Evolutionary conservation across 352 stramenopile genomes (phyloP).

Genomic region (Phytophthora europaea): DNA sequence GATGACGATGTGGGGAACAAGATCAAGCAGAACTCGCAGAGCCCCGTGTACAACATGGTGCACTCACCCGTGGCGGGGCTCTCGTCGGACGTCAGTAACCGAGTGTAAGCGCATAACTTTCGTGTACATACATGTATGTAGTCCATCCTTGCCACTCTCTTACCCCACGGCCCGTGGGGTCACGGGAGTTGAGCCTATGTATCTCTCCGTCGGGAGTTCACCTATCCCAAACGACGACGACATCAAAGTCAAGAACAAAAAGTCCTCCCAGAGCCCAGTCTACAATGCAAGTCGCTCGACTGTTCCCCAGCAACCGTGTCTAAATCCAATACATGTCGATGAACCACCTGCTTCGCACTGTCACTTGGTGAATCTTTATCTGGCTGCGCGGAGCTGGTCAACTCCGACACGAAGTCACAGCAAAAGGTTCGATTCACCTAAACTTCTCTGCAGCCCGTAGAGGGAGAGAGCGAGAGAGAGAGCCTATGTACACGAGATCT

Average conservation of each 20-base stretch:
- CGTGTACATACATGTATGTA: background rate
- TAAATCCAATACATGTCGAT: background rate
- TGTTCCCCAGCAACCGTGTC: background rate
- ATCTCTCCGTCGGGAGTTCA: constrained; percentile 18
- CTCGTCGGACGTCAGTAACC: constrained; percentile 15
- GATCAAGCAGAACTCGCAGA: background rate
- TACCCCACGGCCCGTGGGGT: too few relatives aligned
- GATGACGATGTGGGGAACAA: constrained; percentile 14
- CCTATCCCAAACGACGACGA: constrained; percentile 4
- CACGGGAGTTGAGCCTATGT: constrained; percentile 9
- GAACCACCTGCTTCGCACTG: background rate
- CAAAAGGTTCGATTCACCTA: too few relatives aligned
- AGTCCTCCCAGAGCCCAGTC: too few relatives aligned
- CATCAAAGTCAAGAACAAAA: background rate
- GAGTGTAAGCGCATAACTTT: constrained; percentile 16
- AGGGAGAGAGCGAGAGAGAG: too few relatives aligned
- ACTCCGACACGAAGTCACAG: too few relatives aligned
- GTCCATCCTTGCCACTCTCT: background rate
- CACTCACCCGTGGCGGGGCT: constrained; percentile 27
- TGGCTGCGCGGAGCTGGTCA: background rate
- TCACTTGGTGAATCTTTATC: background rate
- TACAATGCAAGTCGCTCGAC: too few relatives aligned
- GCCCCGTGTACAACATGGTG: constrained; percentile 35
- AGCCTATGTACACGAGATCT: background rate
- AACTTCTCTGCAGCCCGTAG: too few relatives aligned